A percentile compares a stretch with the other conserved stretches of the same genome.
Conservation (phyloP, 2,329 filamentous ascomycete genomes). For the Purpureocillium takamizusanense region DNA sequence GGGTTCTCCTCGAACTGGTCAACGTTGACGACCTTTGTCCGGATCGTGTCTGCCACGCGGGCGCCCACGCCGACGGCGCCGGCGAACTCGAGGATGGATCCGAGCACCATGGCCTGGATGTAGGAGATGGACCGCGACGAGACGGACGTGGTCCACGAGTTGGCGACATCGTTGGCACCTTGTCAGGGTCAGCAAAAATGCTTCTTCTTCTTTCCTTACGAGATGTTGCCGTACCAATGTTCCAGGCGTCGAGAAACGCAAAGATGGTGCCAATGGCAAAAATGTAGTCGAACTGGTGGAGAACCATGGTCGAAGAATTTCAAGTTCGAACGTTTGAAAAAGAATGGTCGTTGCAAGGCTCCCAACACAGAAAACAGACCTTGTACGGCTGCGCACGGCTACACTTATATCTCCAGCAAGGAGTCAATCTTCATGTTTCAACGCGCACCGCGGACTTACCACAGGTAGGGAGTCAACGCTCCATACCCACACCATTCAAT, state of each 20-base stretch:
- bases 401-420: no score
- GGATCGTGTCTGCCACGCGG: constrained; percentile 52
- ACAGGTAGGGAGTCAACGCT: no score
- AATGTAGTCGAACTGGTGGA: constrained; percentile 50
- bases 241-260: constrained; percentile 58
- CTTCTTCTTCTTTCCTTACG: no score
- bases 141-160: constrained; percentile 65
- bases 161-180: constrained; percentile 58
- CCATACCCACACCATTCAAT: no score
- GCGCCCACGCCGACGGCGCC: constrained; percentile 52
- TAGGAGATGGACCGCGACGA: constrained; percentile 58
- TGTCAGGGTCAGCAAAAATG: no score
- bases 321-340: no score
- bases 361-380: no score
- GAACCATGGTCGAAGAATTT: constrained; percentile 6
- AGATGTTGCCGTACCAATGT: constrained; percentile 25
- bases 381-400: no score
- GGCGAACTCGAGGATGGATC: constrained; percentile 52
- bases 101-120: constrained; percentile 49
- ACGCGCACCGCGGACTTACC: no score
- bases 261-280: constrained; percentile 57
- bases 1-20: constrained; percentile 36
- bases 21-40: constrained; percentile 47
- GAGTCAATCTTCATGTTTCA: no score
- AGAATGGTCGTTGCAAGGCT: no score